These are phyloP conservation scores for Trichoderma oligosporum DNA, from an alignment of 2,329 filamentous ascomycete species.

Conservation along the genomic window DNA sequence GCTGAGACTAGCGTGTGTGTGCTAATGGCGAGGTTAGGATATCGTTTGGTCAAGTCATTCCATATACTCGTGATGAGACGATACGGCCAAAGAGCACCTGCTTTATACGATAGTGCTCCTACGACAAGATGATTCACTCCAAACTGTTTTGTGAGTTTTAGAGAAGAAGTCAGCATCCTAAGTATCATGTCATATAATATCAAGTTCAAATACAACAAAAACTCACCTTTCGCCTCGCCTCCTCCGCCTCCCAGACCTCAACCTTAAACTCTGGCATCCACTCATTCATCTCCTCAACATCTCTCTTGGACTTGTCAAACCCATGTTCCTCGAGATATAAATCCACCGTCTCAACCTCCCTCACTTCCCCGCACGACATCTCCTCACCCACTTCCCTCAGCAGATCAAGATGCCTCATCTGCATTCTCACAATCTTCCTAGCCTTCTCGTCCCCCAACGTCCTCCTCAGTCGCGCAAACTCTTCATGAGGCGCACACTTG, in stretches of 20 bases:
- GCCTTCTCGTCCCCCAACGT: conserved; percentile 37
- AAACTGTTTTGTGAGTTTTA: conserved; percentile 36
- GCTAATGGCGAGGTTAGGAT: conserved; percentile 36
- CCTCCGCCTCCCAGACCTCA: conserved; percentile 33
- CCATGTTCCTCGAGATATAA: conserved; percentile 39
- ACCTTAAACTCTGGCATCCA: conserved; percentile 42
- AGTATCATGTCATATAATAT: neutral
- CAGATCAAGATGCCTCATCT: conserved; percentile 40
- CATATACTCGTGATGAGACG: conserved; percentile 46
- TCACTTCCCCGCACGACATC: conserved; percentile 39
- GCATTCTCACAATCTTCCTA: conserved; percentile 40
- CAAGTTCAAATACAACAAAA: neutral
- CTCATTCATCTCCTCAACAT: conserved; percentile 33
- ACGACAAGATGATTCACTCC: conserved; percentile 33
- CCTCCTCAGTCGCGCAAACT: conserved; percentile 35
- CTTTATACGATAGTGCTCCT: conserved; percentile 43
- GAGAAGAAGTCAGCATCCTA: neutral
- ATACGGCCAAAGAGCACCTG: conserved; percentile 51
- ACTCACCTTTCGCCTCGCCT: conserved; percentile 32
- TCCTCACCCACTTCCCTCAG: conserved; percentile 38
- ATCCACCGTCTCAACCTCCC: conserved; percentile 46
- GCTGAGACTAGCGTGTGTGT: conserved; percentile 37
- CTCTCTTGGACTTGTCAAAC: conserved; percentile 32
- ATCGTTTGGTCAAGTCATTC: conserved; percentile 38
- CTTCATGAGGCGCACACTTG: conserved; percentile 43